Evolutionary conservation across 2,329 filamentous ascomycete genomes (phyloP).

Genomic region (Pseudocercospora macadamiae): DNA sequence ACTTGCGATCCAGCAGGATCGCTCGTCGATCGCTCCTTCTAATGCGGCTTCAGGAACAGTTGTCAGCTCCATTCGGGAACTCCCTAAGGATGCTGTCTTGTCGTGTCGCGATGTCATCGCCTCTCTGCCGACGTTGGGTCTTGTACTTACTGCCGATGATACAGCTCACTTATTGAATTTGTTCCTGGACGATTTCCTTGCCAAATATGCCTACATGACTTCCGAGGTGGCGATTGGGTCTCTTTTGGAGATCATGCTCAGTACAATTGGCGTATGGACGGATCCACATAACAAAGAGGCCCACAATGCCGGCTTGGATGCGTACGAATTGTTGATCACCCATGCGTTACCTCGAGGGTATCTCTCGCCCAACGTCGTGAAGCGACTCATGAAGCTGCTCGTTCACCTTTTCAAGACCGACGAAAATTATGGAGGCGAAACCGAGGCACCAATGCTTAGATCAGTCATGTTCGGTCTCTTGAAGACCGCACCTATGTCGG

Average conservation of each 20-base stretch:
- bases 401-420: slow-evolving; percentile 69
- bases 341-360: slow-evolving; percentile 67
- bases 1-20: neutral
- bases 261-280: slow-evolving; percentile 66
- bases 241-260: slow-evolving; percentile 69
- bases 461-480: slow-evolving; percentile 77
- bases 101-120: slow-evolving; percentile 30
- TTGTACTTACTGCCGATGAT: slow-evolving; percentile 37
- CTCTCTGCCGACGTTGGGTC: slow-evolving; percentile 26
- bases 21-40: slow-evolving; percentile 12
- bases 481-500: slow-evolving; percentile 63
- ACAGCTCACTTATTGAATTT: slow-evolving; percentile 52
- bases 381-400: slow-evolving; percentile 68
- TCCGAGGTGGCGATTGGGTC: slow-evolving; percentile 73
- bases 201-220: slow-evolving; percentile 64
- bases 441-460: slow-evolving; percentile 56
- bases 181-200: slow-evolving; percentile 50
- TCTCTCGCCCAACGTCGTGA: slow-evolving; percentile 70
- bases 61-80: slow-evolving; percentile 31
- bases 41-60: no score
- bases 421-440: slow-evolving; percentile 66
- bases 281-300: slow-evolving; percentile 61
- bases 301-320: slow-evolving; percentile 67
- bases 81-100: slow-evolving; percentile 28
- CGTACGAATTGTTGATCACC: slow-evolving; percentile 78